Conservation (phyloP, 2,329 filamentous ascomycete species). For the Didymellaceae sp. region DNA sequence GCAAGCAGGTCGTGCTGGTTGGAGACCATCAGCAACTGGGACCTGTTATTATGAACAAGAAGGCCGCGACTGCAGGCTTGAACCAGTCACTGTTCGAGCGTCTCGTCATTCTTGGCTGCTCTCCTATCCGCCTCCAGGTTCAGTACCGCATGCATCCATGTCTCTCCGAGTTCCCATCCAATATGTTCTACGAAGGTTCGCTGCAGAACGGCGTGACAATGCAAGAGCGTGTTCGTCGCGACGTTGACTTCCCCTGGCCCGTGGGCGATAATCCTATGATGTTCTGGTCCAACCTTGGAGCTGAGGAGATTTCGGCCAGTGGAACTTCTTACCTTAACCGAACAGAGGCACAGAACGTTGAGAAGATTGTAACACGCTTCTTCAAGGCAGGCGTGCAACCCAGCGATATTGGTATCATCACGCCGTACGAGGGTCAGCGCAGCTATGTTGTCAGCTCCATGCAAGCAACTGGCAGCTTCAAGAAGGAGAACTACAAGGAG, state of each 20-base stretch:
- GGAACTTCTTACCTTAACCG: slow-evolving; percentile 98
- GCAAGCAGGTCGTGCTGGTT: slow-evolving; percentile 98
- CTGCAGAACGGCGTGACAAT: slow-evolving; percentile 95
- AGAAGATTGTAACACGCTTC: slow-evolving; percentile 97
- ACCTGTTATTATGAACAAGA: slow-evolving; percentile 99
- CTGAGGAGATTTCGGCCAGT: slow-evolving; percentile 96
- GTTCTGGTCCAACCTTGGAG: slow-evolving; percentile 99
- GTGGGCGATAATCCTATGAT: slow-evolving; percentile 96
- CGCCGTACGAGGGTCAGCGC: slow-evolving; percentile 96
- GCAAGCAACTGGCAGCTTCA: slow-evolving; percentile 96
- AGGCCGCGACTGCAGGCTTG: slow-evolving; percentile 94
- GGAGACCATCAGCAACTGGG: slow-evolving; percentile 98
- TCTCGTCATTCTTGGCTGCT: slow-evolving; percentile 86
- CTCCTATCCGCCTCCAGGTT: slow-evolving; percentile 91
- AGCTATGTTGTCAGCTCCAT: slow-evolving; percentile 99
- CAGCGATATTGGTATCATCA: slow-evolving; percentile 94
- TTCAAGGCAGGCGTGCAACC: slow-evolving; percentile 99
- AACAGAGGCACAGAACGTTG: slow-evolving; percentile 94
- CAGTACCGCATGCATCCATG: slow-evolving; percentile 99
- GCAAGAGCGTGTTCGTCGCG: slow-evolving; percentile 83
- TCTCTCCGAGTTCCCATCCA: slow-evolving; percentile 94
- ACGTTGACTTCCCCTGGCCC: slow-evolving; percentile 98
- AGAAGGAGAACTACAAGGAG: slow-evolving; percentile 98
- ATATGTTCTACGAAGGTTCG: slow-evolving; percentile 99
- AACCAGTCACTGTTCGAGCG: slow-evolving; percentile 99